phyloP scores from a whole-genome alignment of 2,329 filamentous ascomycete species.

The Sarocladiaceae sp. region DNA sequence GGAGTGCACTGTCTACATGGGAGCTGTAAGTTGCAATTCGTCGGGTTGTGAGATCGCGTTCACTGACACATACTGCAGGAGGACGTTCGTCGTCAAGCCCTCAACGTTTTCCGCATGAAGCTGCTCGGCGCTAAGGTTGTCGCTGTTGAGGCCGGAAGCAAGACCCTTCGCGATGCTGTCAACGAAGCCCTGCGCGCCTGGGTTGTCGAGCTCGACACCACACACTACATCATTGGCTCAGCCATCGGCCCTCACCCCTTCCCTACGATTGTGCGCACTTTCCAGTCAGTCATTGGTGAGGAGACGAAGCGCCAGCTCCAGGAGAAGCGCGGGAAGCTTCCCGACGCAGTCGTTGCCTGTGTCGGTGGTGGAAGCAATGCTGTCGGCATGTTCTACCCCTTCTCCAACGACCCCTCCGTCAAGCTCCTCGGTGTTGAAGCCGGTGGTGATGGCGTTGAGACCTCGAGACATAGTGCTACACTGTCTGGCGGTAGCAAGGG shows the following conservation, averaged over 20 bases:
- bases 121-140: slow-evolving; percentile 90
- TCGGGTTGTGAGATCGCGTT: background rate
- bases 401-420: slow-evolving; percentile 77
- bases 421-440: slow-evolving; percentile 93
- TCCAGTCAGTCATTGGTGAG: slow-evolving; percentile 93
- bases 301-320: slow-evolving; percentile 94
- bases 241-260: slow-evolving; percentile 97
- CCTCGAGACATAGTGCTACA: slow-evolving; percentile 79
- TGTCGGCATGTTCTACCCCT: slow-evolving; percentile 97
- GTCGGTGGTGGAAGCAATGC: slow-evolving; percentile 96
- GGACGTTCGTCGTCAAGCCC: slow-evolving; percentile 89
- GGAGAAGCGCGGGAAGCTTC: slow-evolving; percentile 78
- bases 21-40: slow-evolving; percentile 50
- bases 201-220: slow-evolving; percentile 89
- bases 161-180: slow-evolving; percentile 80
- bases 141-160: slow-evolving; percentile 85
- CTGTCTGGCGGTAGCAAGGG: slow-evolving; percentile 83
- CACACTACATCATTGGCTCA: slow-evolving; percentile 97
- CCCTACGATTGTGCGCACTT: slow-evolving; percentile 94
- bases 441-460: slow-evolving; percentile 88
- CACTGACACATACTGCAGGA: slow-evolving; percentile 45
- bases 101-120: slow-evolving; percentile 99
- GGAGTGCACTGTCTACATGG: slow-evolving; percentile 98
- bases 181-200: slow-evolving; percentile 94
- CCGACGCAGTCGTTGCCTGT: slow-evolving; percentile 93